Base-by-base conservation (phyloP, 805 yeast species). In the Ogataea allantospora region DNA sequence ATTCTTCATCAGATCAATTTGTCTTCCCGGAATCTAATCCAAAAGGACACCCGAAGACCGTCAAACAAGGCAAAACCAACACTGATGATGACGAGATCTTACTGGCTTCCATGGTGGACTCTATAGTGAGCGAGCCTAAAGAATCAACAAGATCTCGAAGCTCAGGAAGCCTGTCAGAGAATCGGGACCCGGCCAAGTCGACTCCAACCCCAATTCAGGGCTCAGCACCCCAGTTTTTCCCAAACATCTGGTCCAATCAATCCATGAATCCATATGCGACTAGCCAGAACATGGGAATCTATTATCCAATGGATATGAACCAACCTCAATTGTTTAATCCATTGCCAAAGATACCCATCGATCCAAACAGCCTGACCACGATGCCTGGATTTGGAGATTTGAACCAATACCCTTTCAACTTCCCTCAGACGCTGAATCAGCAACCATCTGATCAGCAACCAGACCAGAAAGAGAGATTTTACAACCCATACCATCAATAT, bases 51-150 rank as follows among this genome's bases (percentile, higher is more conserved):
- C 4, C 24, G 3, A 12, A 35, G 8, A 7, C 24, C 14, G 10
- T 24, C 9, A 10, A 12, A 11, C 13, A 20, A n/a, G 35, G 31
- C 8, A 36, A 30, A 21, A 7, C 23, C 15, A 36, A 30, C 71
- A 59, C 5, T 68, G 35, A 22, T 14, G 31, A 33, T 14, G 25
- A 29, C 12, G 38, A 33, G 7, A 33, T 39, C 13, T 40, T 30
- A 12, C 46, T 44, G 23, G 46, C 51, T 7, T 49, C 42, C 18
- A 61, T 61, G 65, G 66, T 61, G 22, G 57, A 56, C 39, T 50
- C 58, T 3, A 51, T 60, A 30, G 57, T 61, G 12, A 51, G 50
- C 33, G 64, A 58, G 16, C 28, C 35, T 6, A 30, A 22, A n/a
- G 35, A 32, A 9, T 30, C 18, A 13, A 6, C 29, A 16, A 25